Evolutionary conservation across 2,329 filamentous ascomycete species (phyloP).

Genomic region (Trichoderma koningiopsis): DNA sequence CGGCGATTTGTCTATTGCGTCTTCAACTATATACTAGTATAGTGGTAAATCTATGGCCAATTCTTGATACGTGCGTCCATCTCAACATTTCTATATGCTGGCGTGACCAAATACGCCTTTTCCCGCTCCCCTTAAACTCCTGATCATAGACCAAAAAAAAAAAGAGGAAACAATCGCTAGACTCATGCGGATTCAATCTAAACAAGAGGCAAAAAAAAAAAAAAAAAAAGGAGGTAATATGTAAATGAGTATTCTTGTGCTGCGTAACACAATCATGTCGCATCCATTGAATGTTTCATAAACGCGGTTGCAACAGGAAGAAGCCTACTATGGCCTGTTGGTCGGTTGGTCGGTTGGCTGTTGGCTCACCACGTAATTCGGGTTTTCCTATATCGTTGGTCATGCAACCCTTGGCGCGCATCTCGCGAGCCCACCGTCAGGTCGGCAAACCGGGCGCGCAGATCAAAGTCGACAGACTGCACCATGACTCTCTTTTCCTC

Average conservation of each 20-base stretch:
- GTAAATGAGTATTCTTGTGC: background rate
- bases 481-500: constrained; percentile 60
- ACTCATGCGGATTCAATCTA: background rate
- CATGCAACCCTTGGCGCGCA: constrained; percentile 48
- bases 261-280: background rate
- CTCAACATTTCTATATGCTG: background rate
- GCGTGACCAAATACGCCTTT: background rate
- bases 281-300: background rate
- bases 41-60: background rate
- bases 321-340: background rate
- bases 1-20: background rate
- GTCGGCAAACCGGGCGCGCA: constrained; percentile 52
- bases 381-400: constrained; percentile 51
- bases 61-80: background rate
- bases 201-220: background rate
- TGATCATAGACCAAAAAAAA: background rate
- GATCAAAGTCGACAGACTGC: constrained; percentile 58
- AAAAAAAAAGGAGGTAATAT: background rate
- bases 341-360: background rate
- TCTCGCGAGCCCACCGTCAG: constrained; percentile 58
- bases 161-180: background rate
- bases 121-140: background rate
- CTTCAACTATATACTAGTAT: background rate
- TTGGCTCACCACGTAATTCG: constrained; percentile 50
- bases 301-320: background rate